phyloP scores from a whole-genome alignment of 2,329 filamentous ascomycete genomes.

The Venturia aucupariae region DNA sequence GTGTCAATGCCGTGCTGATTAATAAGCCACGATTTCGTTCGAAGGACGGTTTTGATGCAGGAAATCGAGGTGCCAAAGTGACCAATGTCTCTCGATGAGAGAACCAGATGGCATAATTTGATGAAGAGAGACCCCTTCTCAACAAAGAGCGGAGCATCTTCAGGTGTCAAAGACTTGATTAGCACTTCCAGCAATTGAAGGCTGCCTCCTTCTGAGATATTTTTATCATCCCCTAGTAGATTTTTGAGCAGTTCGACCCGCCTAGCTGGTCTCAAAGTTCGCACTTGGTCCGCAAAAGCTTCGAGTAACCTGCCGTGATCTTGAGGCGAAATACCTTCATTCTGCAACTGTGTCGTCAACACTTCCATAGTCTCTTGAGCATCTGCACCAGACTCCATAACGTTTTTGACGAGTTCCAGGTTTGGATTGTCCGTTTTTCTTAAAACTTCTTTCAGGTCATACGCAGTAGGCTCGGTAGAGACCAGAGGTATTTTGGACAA shows the following conservation, averaged over 20 bases:
- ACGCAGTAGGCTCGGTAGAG: neutral
- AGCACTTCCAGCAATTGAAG: constrained; percentile 4
- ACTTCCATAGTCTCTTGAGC: neutral
- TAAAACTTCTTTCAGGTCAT: neutral
- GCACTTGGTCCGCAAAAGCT: neutral
- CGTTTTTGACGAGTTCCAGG: neutral
- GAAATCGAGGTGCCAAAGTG: constrained; percentile 8
- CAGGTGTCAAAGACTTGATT: neutral
- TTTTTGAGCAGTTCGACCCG: neutral
- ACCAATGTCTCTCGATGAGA: neutral
- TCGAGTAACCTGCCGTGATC: neutral
- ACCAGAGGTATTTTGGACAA: neutral
- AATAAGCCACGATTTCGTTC: constrained; percentile 26
- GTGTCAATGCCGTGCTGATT: constrained; percentile 37
- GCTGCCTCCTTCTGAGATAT: neutral
- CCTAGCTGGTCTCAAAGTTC: neutral
- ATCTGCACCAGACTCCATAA: neutral
- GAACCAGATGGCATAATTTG: neutral
- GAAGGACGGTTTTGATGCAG: constrained; percentile 9
- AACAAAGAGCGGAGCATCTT: neutral
- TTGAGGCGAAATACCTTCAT: neutral
- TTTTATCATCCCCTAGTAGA: too few relatives aligned
- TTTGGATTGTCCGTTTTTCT: neutral
- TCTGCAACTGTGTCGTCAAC: neutral
- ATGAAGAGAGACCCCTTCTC: neutral